Base-by-base conservation (phyloP, 805 yeast genomes). In the Metschnikowia gelsemii region DNA sequence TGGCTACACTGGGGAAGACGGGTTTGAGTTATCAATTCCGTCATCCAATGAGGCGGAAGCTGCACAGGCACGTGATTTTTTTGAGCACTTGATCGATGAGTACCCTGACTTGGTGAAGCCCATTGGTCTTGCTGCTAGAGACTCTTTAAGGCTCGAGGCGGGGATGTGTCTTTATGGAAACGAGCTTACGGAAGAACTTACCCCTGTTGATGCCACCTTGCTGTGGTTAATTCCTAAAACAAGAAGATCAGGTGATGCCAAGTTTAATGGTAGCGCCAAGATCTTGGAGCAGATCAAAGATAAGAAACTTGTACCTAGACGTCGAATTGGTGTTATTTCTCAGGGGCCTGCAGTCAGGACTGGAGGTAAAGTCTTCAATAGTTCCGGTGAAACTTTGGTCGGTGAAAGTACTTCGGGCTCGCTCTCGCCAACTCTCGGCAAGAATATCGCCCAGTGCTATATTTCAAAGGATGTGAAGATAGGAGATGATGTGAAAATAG, bases 1-100 rank as follows among this genome's bases (percentile, higher is more conserved):
- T 18, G 99, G 99, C 2, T 93, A 93, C 70, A 93, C 99, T 5
- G 99, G 99, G 14, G 99, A 93, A 66, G 99, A 93, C 62, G 99
- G 99, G 1, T 91, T 93, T 63, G 99, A 93, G 63, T 77, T 91
- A 44, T 82, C 95, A 7, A 82, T 90, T 46, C 84, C 87, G 5
- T 66, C 73, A 2, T 35, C 59, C 12, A 59, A 45, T 20, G 69
- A 77, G 42, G 56, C 62, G 35, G 66, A 72, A 38, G 60, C 72
- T 17, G 45, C 53, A 18, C 58, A 60, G 34, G 82, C 91, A 1
- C 60, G 68, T 22, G 78, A 75, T 1, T 79, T 93, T 51, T 80
- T 93, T 32, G 66, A 75, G 44, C 70, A 76, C 5, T 64, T 88
- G 37, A 63, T 87, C 31, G 73, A 66, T 37, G 73, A 75, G 28